Base-by-base conservation (phyloP, 345 rosid species). In the Moricandia moricandioides region DNA sequence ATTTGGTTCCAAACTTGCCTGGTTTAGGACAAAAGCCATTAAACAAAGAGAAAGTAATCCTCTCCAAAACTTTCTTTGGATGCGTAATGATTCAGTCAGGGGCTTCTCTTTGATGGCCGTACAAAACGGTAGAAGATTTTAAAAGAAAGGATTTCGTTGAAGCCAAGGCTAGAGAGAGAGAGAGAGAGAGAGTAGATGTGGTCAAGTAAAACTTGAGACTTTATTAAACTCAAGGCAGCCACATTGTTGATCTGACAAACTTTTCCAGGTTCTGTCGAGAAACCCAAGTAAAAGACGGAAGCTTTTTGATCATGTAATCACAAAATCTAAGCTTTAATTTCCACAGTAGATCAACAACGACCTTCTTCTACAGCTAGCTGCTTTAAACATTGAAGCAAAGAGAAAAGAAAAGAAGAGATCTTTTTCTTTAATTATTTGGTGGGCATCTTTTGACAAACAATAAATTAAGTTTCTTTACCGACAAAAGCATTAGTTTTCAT, bases 81-180 rank as follows among this genome's bases (percentile, higher is more conserved):
- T 82, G 81, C 70, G n/a, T 77, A 83, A 84, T n/a, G 84, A 81
- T 62, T 84, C 11, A 64, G 33, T 84, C 11, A 64, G 2, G 33
- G 64, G 57, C 29, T 63, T 78, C 40, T 70, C 76, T 18, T 71
- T 74, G 79, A 76, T 79, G 81, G 71, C 71, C 69, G 71, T 60
- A 49, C 21, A 43, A 64, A 58, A 66, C 18, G 73, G 72, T 24
- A 34, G 54, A 26, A 3, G 14, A 37, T 13, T 8, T 6, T 33
- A 34, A 8, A 55, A 51, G 4, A 51, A 14, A 0, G 62, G 67
- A 79, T 77, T 79, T 83, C 82, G 83, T 82, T 64, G 18, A 71
- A 86, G 57, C 54, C 69, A 74, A 84, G 78, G 78, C 75, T 33
- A 6, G 37, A 33, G 56, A 82, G 31, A 21, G 24, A 21, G 31